Percentiles rank a stretch among this genome's conserved stretches.
These are phyloP conservation scores for Pseudodiploospora longispora DNA, from an alignment of 2,329 filamentous ascomycete genomes.

Conservation along the genomic window DNA sequence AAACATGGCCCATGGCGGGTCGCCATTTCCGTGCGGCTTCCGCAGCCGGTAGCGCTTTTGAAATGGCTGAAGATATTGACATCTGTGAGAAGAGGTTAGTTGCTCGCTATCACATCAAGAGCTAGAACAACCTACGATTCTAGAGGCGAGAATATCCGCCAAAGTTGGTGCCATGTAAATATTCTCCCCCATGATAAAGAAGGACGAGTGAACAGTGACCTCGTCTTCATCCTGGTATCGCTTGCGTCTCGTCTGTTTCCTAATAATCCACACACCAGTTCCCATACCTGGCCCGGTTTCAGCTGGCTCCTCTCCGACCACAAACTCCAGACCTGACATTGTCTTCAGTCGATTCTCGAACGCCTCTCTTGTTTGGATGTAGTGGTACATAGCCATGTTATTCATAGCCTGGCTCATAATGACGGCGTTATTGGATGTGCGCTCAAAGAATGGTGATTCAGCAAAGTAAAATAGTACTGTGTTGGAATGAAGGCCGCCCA, in stretches of 20 bases:
- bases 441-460: conserved; percentile 59
- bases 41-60: conserved; percentile 43
- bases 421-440: conserved; percentile 58
- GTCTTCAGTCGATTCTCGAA: conserved; percentile 55
- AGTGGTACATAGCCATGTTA: conserved; percentile 49
- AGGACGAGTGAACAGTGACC: conserved; percentile 50
- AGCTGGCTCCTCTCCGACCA: conserved; percentile 57
- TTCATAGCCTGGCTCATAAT: conserved; percentile 54
- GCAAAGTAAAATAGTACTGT: conserved; percentile 61
- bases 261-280: conserved; percentile 62
- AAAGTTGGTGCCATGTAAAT: conserved; percentile 59
- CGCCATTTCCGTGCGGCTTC: conserved; percentile 46
- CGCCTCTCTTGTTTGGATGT: conserved; percentile 52
- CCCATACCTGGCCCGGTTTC: conserved; percentile 57
- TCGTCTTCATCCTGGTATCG: conserved; percentile 48
- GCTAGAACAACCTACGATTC: conserved; percentile 39
- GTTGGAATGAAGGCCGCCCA: conserved; percentile 56
- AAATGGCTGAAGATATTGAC: conserved; percentile 46
- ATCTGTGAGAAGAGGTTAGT: conserved; percentile 28
- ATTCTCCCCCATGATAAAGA: conserved; percentile 58
- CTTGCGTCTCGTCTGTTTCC: conserved; percentile 58
- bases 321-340: conserved; percentile 60
- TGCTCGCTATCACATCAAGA: background rate
- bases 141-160: conserved; percentile 49
- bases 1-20: conserved; percentile 45